These are phyloP conservation scores for Xylaria multiplex DNA, from an alignment of 2,329 filamentous ascomycete genomes.

Conservation along the genomic window DNA sequence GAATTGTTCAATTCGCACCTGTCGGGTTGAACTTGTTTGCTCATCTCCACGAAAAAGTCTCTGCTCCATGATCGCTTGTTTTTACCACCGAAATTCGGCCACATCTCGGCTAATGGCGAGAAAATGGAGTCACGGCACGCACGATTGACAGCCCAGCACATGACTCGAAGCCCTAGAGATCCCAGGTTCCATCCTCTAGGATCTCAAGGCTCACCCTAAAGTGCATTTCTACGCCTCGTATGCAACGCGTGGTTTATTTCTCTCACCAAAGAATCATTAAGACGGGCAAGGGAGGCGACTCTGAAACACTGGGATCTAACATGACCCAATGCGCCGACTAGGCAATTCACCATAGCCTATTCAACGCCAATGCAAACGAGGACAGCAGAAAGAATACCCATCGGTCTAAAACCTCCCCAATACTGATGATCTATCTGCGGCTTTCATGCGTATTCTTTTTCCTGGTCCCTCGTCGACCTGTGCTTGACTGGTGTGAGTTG, in stretches of 20 bases:
- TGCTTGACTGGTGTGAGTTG: conserved; percentile 31
- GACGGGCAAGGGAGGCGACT: conserved; percentile 9
- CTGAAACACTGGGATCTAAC: conserved; percentile 14
- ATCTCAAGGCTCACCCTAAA: conserved; percentile 9
- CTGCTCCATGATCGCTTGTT: conserved; percentile 8
- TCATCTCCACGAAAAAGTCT: conserved; percentile 14
- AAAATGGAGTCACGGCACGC: conserved; percentile 28
- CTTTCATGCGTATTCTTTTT: conserved; percentile 16
- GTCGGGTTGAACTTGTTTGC: conserved; percentile 18
- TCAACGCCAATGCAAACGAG: conserved; percentile 4
- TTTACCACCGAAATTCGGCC: conserved; percentile 17
- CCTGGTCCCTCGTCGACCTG: conserved; percentile 9
- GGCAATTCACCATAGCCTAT: conserved; percentile 1
- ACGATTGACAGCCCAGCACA: conserved; percentile 30
- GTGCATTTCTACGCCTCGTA: background rate
- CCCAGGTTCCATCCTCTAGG: conserved; percentile 12
- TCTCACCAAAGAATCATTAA: background rate
- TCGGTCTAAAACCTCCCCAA: background rate
- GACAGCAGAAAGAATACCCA: conserved; percentile 9
- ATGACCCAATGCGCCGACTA: conserved; percentile 1
- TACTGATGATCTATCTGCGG: conserved; percentile 1
- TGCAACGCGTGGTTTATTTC: conserved; percentile 9
- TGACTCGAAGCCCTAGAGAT: conserved; percentile 27
- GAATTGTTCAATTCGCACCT: conserved; percentile 22
- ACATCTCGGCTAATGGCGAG: conserved; percentile 24